phyloP scores from a whole-genome alignment of 1,284 basidiomycete genomes.

The Rhizoctonia solani region DNA sequence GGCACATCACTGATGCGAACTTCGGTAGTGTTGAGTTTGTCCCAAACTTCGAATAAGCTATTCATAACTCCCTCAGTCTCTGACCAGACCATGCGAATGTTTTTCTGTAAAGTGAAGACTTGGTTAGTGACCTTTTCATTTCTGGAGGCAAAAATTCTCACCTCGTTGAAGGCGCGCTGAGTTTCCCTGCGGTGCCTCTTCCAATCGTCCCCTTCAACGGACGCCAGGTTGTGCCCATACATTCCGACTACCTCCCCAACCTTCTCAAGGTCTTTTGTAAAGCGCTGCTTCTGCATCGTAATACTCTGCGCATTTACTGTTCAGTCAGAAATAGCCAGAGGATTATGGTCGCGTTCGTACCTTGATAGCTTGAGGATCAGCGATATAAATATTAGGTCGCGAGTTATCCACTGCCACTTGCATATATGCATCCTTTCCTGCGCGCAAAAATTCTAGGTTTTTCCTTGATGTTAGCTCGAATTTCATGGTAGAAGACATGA shows the following conservation, averaged over 20 bases:
- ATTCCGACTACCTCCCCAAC: not conserved
- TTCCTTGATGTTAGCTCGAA: too few species aligned
- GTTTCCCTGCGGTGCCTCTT: slow-evolving; percentile 33
- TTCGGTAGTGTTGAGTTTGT: not conserved
- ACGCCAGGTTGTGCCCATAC: slow-evolving; percentile 30
- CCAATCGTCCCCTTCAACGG: slow-evolving; percentile 32
- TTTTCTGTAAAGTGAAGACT: slow-evolving; percentile 3
- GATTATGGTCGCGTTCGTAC: too few species aligned
- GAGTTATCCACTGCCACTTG: too few species aligned
- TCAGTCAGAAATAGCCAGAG: too few species aligned
- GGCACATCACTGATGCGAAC: not conserved
- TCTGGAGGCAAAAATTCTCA: not conserved
- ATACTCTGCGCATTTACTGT: not conserved
- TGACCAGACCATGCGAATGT: slow-evolving; percentile 13
- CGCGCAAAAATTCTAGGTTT: too few species aligned
- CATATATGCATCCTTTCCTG: too few species aligned
- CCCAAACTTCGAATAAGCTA: slow-evolving; percentile 14
- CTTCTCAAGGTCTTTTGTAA: not conserved
- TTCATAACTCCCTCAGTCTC: not conserved
- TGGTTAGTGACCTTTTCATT: not conserved
- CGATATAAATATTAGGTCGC: too few species aligned
- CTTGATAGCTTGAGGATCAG: too few species aligned
- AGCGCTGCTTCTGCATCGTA: not conserved
- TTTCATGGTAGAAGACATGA: too few species aligned
- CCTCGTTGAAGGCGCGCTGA: slow-evolving; percentile 33